These are phyloP conservation scores for Xerocomellus chrysenteron DNA, from an alignment of 768 basidiomycete genomes.

Conservation along the genomic window DNA sequence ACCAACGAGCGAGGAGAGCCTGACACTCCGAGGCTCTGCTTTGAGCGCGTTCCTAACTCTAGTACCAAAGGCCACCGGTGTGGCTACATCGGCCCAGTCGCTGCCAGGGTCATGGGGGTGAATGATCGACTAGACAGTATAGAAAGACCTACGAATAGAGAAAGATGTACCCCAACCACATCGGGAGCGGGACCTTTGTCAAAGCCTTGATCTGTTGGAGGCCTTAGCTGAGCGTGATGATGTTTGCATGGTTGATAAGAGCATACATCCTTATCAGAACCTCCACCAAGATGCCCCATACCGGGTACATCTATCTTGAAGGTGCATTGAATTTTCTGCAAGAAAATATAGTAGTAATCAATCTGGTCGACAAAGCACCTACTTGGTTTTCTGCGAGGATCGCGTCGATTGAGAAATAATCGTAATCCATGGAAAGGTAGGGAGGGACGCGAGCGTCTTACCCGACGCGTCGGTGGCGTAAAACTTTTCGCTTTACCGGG, in stretches of 20 bases:
- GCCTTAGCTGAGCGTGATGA: conserved; percentile 6
- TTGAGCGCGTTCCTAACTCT: conserved; percentile 85
- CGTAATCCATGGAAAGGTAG: conserved; percentile 64
- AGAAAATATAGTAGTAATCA: background rate
- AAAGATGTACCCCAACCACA: conserved; percentile 89
- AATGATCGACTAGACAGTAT: background rate
- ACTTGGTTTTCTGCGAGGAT: conserved; percentile 93
- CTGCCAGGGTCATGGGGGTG: conserved; percentile 37
- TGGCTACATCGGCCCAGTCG: conserved; percentile 86
- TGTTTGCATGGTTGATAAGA: background rate
- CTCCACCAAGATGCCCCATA: conserved; percentile 88
- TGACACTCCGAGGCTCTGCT: conserved; percentile 85
- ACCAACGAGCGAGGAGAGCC: conserved; percentile 79
- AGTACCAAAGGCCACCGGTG: conserved; percentile 73
- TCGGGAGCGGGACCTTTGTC: conserved; percentile 79
- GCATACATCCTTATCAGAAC: conserved; percentile 78
- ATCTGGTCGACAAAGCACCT: conserved; percentile 3
- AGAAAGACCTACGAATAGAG: conserved; percentile 60
- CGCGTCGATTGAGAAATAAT: conserved; percentile 89
- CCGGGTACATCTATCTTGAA: conserved; percentile 83
- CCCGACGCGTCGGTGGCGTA: conserved; percentile 24
- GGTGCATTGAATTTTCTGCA: conserved; percentile 88
- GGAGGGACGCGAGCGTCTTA: background rate
- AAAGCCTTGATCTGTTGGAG: conserved; percentile 64
- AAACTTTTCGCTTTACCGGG: background rate